Base-by-base conservation (phyloP, 768 basidiomycete species). In the Pholiota conissans region DNA sequence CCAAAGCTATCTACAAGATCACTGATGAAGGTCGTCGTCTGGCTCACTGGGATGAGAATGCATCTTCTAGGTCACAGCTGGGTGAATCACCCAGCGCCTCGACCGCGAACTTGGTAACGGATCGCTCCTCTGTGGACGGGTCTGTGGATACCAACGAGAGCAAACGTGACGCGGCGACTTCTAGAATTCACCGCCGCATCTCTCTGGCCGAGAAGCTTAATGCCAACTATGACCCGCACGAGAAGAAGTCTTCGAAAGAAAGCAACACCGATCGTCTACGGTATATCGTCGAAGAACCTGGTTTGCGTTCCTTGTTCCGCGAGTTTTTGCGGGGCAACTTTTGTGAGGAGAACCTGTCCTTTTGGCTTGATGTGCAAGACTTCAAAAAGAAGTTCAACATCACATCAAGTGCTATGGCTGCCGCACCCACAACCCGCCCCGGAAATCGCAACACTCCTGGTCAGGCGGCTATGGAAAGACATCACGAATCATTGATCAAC, bases 341-440 rank as follows among this genome's bases (percentile, higher is more conserved):
- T 71, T 98, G 93, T 75, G 97, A 99, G 69, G 97, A 99, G 79
- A 99, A 99, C 70, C 76, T 99, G 63, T 89, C 90, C 47, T 99
- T 98, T 76, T 99, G 94, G 91, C 71, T 98, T 55, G 97, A 99
- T 67, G 95, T 98, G 2, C 84, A 93, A 70, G 97, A 99, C 70
- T 97, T 99, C 78, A 95, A 94, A 75, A 85, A 89, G 66, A 90
- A 95, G 70, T 99, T 99, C 76, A 87, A 86, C 67, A 98, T 95
- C 56, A 97, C 97, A 0, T 96, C 93, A 3, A 94, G 87, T 64
- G 95, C 95, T 11, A 85, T 90, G 57, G 89, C 90, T 7, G 80
- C 79, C 28, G 65, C 71, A 11, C 73, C 80, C 1, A 10, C 68
- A 4, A 53, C 71, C 35, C 78, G 80, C 22, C 70, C 74, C 46